Conservation (phyloP, 2,329 filamentous ascomycete species). For the Xylaria multiplex region DNA sequence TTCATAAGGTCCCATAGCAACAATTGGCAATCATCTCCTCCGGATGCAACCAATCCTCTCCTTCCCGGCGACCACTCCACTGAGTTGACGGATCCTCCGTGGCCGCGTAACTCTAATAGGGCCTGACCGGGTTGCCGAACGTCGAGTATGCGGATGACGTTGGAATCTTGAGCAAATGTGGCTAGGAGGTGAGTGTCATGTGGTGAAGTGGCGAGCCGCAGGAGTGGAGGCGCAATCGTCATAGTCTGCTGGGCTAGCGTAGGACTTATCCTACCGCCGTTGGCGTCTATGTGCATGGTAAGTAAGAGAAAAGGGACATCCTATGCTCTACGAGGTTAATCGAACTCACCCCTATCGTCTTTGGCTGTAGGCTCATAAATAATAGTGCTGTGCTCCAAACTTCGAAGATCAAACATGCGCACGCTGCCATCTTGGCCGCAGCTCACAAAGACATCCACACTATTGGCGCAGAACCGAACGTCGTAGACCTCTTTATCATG, state of each 20-base stretch:
- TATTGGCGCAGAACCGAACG: conserved; percentile 96
- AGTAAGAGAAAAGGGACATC: neutral
- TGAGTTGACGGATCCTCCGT: conserved; percentile 85
- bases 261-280: conserved; percentile 74
- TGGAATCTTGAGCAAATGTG: conserved; percentile 96
- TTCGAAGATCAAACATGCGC: conserved; percentile 97
- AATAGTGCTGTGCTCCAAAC: conserved; percentile 96
- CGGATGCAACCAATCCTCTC: conserved; percentile 88
- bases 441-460: conserved; percentile 98
- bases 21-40: conserved; percentile 90
- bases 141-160: conserved; percentile 91
- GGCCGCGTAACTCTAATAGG: conserved; percentile 89
- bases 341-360: conserved; percentile 71
- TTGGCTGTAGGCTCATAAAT: conserved; percentile 98
- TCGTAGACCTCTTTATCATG: conserved; percentile 99
- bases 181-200: conserved; percentile 95
- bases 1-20: conserved; percentile 94
- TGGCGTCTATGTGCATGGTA: conserved; percentile 56
- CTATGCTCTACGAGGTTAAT: neutral
- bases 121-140: conserved; percentile 96
- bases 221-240: conserved; percentile 77
- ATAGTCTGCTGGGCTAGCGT: conserved; percentile 81
- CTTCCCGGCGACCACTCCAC: conserved; percentile 94
- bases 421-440: conserved; percentile 98
- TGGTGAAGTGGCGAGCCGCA: conserved; percentile 87